A percentile compares a stretch with the other conserved stretches of the same genome.
These are phyloP conservation scores for Byssochlamys sp. DNA, from an alignment of 2,329 filamentous ascomycete species.

Conservation along the genomic window DNA sequence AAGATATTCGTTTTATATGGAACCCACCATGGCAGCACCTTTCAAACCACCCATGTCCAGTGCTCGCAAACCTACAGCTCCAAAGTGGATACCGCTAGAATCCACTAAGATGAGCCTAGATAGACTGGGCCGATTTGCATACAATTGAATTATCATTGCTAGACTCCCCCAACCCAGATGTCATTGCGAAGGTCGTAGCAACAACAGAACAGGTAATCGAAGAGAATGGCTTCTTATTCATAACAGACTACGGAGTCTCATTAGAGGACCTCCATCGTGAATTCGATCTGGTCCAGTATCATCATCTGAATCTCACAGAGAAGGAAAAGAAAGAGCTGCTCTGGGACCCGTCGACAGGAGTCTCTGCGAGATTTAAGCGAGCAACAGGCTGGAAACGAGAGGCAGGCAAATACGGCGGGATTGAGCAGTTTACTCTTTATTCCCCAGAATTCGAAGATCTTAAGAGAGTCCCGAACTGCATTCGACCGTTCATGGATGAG, in stretches of 20 bases:
- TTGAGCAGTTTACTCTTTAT: slow-evolving; percentile 49
- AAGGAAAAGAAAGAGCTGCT: slow-evolving; percentile 42
- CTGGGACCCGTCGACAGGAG: slow-evolving; percentile 40
- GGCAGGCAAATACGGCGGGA: slow-evolving; percentile 38
- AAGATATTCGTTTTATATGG: neutral
- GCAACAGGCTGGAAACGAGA: slow-evolving; percentile 34
- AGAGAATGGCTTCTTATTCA: slow-evolving; percentile 39
- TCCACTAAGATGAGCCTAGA: slow-evolving; percentile 37
- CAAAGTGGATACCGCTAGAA: slow-evolving; percentile 37
- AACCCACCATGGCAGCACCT: slow-evolving; percentile 20
- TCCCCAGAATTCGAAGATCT: slow-evolving; percentile 36
- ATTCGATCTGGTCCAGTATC: slow-evolving; percentile 42
- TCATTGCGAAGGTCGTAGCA: slow-evolving; percentile 36
- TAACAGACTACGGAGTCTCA: slow-evolving; percentile 44
- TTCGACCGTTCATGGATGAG: slow-evolving; percentile 44
- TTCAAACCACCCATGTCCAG: slow-evolving; percentile 34
- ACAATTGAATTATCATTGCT: slow-evolving; percentile 38
- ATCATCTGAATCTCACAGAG: slow-evolving; percentile 42
- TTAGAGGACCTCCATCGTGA: slow-evolving; percentile 43
- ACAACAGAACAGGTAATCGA: slow-evolving; percentile 36
- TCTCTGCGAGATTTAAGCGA: slow-evolving; percentile 44
- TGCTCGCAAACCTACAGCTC: slow-evolving; percentile 35
- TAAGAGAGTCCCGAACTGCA: slow-evolving; percentile 35
- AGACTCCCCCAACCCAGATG: slow-evolving; percentile 33
- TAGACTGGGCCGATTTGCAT: slow-evolving; percentile 36